Evolutionary conservation across 1,139 yeast genomes (phyloP).

Genomic region (Hemisphaericaspora xylofermentans): DNA sequence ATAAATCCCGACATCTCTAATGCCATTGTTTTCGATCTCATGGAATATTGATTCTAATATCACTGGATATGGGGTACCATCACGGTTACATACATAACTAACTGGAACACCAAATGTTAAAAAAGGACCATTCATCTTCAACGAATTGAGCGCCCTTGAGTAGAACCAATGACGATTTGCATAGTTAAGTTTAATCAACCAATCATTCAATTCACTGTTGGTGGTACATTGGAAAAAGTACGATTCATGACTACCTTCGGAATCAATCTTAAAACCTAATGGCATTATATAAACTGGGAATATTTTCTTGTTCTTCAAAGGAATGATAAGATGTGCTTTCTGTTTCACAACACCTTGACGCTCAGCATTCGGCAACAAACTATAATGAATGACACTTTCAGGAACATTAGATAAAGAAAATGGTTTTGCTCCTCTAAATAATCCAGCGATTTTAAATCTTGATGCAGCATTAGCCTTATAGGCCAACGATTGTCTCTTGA

Average conservation of each 20-base stretch:
- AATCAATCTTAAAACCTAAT: slow-evolving; percentile 60
- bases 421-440: slow-evolving; percentile 40
- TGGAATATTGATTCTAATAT: slow-evolving; percentile 64
- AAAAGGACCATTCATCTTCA: slow-evolving; percentile 21
- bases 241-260: slow-evolving; percentile 53
- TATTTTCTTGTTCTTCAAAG: slow-evolving; percentile 50
- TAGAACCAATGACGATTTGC: slow-evolving; percentile 59
- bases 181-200: slow-evolving; percentile 58
- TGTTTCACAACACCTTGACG: slow-evolving; percentile 41
- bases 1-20: slow-evolving; percentile 89
- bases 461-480: slow-evolving; percentile 41
- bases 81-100: slow-evolving; percentile 70
- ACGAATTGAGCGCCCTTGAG: slow-evolving; percentile 41
- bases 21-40: slow-evolving; percentile 79
- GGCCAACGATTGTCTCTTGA: slow-evolving; percentile 42
- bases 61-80: slow-evolving; percentile 58
- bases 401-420: slow-evolving; percentile 32
- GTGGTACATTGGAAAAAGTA: slow-evolving; percentile 66
- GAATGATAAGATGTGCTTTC: slow-evolving; percentile 55
- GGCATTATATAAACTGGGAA: slow-evolving; percentile 57
- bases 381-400: slow-evolving; percentile 52
- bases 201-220: slow-evolving; percentile 68
- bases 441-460: slow-evolving; percentile 45
- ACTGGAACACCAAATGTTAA: slow-evolving; percentile 89
- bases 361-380: slow-evolving; percentile 60